Evolutionary conservation across 2,329 filamentous ascomycete species (phyloP), one percentile per base, ranked within the genome.

Genomic region (Aspergillus melleus): DNA sequence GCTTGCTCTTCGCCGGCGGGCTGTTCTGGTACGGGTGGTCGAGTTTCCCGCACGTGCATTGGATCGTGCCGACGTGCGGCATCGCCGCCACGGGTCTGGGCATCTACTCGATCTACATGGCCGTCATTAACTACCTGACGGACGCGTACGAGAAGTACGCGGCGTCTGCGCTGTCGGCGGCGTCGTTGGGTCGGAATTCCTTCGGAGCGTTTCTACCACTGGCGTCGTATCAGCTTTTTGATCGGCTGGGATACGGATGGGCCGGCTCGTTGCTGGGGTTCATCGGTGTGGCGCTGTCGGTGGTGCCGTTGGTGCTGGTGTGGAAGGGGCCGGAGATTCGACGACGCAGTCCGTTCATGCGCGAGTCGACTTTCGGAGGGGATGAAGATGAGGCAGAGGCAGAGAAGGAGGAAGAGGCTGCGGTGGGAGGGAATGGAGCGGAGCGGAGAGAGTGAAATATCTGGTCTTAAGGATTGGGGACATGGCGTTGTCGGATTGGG

Each of bases 81-180:
- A 65, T 77, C 4, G 74, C 70, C 2, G 70, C 74, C 14, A 72
- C 77, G 1, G 79, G 79, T 0, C 63, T 78, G 20, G 76, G 71
- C 5, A 79, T 81, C 0, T 77, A 76, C 29, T 73, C 72, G 14
- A 81, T 80, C 11, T 76, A 79, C 58, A 75, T 83, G 64, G 79
- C 79, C 12, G 81, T 79, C 2, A 75, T 81, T 4, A 83, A 83
- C 67, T 81, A 81, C 53, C 68, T 80, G 24, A 77, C 76, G 1
- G 80, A 83, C 60, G 76, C 80, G 0, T 83, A 83, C 58, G 78
- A 80, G 32, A 74, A 79, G 42, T 81, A 80, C 55, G 80, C 80
- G 4, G 79, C 79, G 0, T 80, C 77, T 0, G 78, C 80, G 0
- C 69, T 81, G 0, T 77, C 78, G 0, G 80, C 79, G 0, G 80